These are phyloP conservation scores for Vigna reflexopilosa DNA, from an alignment of 306 rosid species.

Conservation along the genomic window DNA sequence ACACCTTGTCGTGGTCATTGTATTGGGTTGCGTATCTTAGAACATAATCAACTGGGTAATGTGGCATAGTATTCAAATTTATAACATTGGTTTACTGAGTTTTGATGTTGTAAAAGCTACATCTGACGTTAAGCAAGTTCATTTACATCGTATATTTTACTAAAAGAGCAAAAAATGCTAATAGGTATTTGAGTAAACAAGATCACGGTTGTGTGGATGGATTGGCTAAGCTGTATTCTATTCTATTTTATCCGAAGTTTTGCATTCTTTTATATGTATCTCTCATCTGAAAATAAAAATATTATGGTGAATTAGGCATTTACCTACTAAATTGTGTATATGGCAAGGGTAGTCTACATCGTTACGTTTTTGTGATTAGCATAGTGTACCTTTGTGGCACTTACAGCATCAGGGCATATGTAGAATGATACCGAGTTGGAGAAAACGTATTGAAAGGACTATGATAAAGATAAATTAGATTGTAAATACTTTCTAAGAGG, in stretches of 20 bases:
- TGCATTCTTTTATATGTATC: not conserved
- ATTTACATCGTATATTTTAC: slow-evolving; percentile 40
- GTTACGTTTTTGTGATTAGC: too few species aligned
- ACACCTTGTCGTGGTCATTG: slow-evolving; percentile 39
- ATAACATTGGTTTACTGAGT: slow-evolving; percentile 39
- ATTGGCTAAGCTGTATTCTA: not conserved
- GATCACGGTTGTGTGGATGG: not conserved
- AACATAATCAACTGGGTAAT: slow-evolving; percentile 53
- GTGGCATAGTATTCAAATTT: slow-evolving; percentile 47
- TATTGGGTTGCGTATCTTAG: slow-evolving; percentile 47
- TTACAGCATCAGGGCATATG: not conserved
- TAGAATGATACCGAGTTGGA: not conserved
- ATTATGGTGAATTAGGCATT: not conserved
- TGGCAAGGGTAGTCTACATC: not conserved
- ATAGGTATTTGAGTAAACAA: not conserved
- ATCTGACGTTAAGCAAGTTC: slow-evolving; percentile 38
- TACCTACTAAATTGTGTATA: not conserved
- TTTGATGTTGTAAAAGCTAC: slow-evolving; percentile 53
- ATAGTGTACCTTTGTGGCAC: not conserved
- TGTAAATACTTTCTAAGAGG: too few species aligned
- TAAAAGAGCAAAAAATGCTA: not conserved
- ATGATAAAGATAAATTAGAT: too few species aligned
- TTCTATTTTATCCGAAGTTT: not conserved
- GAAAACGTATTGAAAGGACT: too few species aligned
- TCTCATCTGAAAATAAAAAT: not conserved